Evolutionary conservation across 768 basidiomycete species (phyloP).

Genomic region (Phanerochaete carnosa): DNA sequence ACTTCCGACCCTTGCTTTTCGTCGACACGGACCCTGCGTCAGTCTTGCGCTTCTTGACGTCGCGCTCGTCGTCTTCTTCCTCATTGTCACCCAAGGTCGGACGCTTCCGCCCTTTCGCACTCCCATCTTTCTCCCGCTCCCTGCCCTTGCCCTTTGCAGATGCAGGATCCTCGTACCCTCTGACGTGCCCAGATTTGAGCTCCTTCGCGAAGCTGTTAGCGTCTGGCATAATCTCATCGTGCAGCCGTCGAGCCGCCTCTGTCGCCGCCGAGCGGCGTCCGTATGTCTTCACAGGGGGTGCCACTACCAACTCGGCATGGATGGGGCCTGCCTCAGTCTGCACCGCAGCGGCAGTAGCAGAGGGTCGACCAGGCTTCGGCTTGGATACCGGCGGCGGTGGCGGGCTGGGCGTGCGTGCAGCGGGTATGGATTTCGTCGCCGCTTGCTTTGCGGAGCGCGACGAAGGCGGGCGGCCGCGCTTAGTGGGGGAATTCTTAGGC

Average conservation of each 20-base stretch:
- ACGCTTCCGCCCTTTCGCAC: slow-evolving; percentile 25
- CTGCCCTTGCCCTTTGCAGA: slow-evolving; percentile 18
- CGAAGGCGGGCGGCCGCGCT: background rate
- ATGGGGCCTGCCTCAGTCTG: slow-evolving; percentile 19
- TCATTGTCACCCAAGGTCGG: slow-evolving; percentile 15
- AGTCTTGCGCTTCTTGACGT: slow-evolving; percentile 22
- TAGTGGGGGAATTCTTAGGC: slow-evolving; percentile 17
- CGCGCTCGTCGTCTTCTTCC: slow-evolving; percentile 20
- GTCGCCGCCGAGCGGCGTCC: slow-evolving; percentile 49
- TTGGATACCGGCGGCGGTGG: background rate
- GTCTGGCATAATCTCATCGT: slow-evolving; percentile 71
- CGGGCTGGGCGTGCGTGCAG: background rate
- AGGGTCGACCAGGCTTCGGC: slow-evolving; percentile 1
- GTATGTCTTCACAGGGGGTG: slow-evolving; percentile 17
- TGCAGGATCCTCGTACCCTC: slow-evolving; percentile 20
- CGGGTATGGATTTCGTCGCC: background rate
- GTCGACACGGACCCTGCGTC: background rate
- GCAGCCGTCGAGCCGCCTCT: slow-evolving; percentile 43
- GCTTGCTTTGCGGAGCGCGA: background rate
- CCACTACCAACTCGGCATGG: background rate
- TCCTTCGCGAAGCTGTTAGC: slow-evolving; percentile 67
- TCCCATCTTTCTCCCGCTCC: slow-evolving; percentile 6
- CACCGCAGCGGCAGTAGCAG: slow-evolving; percentile 1
- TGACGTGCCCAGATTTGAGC: slow-evolving; percentile 39
- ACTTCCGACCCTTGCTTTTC: slow-evolving; percentile 8